Conservation (phyloP, 192 early-diverging fungal species). For the Entomortierella parvispora region DNA sequence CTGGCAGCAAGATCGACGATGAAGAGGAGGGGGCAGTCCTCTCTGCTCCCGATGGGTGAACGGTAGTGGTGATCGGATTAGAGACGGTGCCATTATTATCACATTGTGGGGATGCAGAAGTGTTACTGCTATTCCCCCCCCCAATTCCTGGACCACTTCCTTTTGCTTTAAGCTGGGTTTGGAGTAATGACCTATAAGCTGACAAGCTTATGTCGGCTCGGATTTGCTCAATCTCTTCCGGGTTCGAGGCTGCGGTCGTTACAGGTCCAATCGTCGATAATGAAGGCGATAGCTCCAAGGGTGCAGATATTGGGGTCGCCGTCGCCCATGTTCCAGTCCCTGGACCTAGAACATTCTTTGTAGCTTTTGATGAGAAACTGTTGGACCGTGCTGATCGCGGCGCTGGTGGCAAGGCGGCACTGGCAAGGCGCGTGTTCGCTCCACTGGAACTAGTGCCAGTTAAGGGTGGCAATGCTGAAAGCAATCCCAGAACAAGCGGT, state of each 20-base stretch:
- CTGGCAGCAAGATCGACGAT: neutral
- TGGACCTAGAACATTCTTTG: no score
- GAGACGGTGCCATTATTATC: neutral
- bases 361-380: neutral
- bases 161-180: constrained; percentile 31
- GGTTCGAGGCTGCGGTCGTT: constrained; percentile 19
- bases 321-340: neutral
- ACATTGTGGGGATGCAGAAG: constrained; percentile 7
- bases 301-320: constrained; percentile 14
- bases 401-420: neutral
- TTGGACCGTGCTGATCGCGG: constrained; percentile 16
- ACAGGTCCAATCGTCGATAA: constrained; percentile 4
- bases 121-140: constrained; percentile 7
- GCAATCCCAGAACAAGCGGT: no score
- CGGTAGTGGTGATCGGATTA: neutral
- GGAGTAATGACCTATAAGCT: constrained; percentile 45
- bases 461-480: no score
- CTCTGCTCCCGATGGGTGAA: neutral
- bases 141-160: constrained; percentile 6
- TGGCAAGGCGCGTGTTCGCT: no score
- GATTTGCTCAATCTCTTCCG: constrained; percentile 48
- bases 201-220: constrained; percentile 44
- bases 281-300: constrained; percentile 22
- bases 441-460: no score
- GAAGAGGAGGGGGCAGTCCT: neutral